Percentiles rank a stretch among this genome's conserved stretches.
Conservation (phyloP, 2,329 filamentous ascomycete species). For the Microdochium bolleyi region DNA sequence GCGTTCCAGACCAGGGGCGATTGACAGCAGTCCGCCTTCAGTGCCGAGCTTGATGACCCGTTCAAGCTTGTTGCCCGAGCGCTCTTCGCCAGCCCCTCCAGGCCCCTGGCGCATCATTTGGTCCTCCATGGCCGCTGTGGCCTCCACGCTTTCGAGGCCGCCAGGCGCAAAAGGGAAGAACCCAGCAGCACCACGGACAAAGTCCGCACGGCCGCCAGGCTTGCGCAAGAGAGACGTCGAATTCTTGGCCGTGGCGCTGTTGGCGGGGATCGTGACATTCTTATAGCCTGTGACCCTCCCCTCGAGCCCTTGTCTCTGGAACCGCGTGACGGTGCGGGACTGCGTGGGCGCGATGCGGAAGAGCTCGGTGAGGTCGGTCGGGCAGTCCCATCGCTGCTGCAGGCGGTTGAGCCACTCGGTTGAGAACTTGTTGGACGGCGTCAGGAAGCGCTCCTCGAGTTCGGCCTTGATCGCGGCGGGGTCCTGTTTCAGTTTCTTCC, state of each 20-base stretch:
- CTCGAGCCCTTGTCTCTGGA: conserved; percentile 84
- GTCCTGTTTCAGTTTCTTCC: conserved; percentile 38
- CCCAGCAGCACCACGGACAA: conserved; percentile 84
- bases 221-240: conserved; percentile 84
- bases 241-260: conserved; percentile 87
- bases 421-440: conserved; percentile 72
- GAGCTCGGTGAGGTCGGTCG: conserved; percentile 72
- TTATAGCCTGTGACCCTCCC: conserved; percentile 89
- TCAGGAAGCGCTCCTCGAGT: conserved; percentile 71
- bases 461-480: conserved; percentile 58
- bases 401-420: conserved; percentile 80
- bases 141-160: conserved; percentile 79
- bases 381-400: conserved; percentile 82
- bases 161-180: conserved; percentile 94
- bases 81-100: conserved; percentile 33
- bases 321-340: conserved; percentile 88
- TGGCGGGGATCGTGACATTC: conserved; percentile 86
- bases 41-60: conserved; percentile 75
- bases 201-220: conserved; percentile 78
- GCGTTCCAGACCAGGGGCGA: conserved; percentile 73
- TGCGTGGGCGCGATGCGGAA: conserved; percentile 87
- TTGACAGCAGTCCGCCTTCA: conserved; percentile 70
- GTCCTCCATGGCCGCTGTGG: conserved; percentile 76
- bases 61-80: conserved; percentile 55
- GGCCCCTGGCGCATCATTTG: conserved; percentile 47